Percentiles rank a stretch among this genome's conserved stretches.
phyloP scores from a whole-genome alignment of 2,329 filamentous ascomycete species.

The Diplodia seriata region DNA sequence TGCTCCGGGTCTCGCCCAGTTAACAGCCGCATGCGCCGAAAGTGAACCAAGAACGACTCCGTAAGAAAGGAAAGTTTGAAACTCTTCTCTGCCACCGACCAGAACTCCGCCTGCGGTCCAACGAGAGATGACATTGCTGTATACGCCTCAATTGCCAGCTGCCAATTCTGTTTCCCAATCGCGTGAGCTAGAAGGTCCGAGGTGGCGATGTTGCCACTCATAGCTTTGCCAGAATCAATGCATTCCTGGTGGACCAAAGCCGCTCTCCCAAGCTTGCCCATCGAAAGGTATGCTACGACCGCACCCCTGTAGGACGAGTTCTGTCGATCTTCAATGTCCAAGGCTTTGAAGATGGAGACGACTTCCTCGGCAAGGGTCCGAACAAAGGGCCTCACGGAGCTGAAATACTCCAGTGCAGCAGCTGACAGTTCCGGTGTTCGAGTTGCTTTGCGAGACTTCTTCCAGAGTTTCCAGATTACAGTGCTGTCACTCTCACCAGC shows the following conservation, averaged over 20 bases:
- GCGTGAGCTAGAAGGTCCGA: constrained; percentile 42
- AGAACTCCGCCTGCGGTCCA: not conserved
- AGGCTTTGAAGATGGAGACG: constrained; percentile 53
- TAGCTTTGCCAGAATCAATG: not conserved
- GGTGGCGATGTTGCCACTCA: constrained; percentile 38
- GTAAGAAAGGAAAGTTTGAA: not conserved
- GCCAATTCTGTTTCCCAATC: constrained; percentile 46
- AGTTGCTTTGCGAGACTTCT: constrained; percentile 16
- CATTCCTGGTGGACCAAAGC: constrained; percentile 53
- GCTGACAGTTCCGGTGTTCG: constrained; percentile 34
- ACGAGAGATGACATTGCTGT: not conserved
- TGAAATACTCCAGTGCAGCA: constrained; percentile 44
- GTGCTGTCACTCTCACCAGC: constrained; percentile 35
- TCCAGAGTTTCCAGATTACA: constrained; percentile 38
- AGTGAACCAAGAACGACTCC: not conserved
- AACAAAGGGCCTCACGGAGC: constrained; percentile 11
- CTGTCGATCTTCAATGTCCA: constrained; percentile 48
- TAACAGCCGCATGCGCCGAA: constrained; percentile 15
- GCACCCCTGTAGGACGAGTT: constrained; percentile 54
- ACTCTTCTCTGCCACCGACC: constrained; percentile 5
- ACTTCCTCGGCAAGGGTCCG: constrained; percentile 1
- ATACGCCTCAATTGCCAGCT: constrained; percentile 39
- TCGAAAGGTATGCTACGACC: constrained; percentile 53
- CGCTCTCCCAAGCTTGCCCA: constrained; percentile 49
- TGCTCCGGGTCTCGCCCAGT: not conserved